Base-by-base conservation (phyloP, 257 asterid species). In the Solanum sejunctum region DNA sequence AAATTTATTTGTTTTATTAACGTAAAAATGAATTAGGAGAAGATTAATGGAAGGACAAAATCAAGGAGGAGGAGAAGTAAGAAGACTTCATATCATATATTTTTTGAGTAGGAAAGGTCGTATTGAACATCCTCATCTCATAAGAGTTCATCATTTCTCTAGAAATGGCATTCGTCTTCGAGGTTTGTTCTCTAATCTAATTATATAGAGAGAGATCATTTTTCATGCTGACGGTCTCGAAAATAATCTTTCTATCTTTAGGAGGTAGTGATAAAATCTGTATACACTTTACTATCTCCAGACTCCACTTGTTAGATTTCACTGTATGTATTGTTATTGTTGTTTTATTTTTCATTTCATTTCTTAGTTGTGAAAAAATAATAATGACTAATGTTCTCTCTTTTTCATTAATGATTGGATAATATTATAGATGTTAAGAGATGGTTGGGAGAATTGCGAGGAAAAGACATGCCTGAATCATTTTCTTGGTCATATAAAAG, bases 401-500 rank as follows among this genome's bases (percentile, higher is more conserved):
- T 55, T 28, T 7, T n/a, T 1, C 8, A 69, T 39, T 36, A 63
- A 26, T 66, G 45, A 83, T 66, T 64, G 55, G 32, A 69, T 63
- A 2, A 36, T 55, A n/a, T 28, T 36, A 4, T 85, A 96, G 99
- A 96, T 84, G 90, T 96, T 28, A 96, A 95, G 95, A 93, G 97
- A 90, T 95, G 98, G 99, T 81, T 96, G 84, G 91, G 91, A 17
- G 98, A 95, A 58, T 83, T 96, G 91, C 90, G 99, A 18, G 99
- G 99, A 41, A 92, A 89, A 66, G 97, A 94, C 73, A 91, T 95
- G 95, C 92, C 98, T 0, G 95, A 91, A 70, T 92, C 95, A 36
- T 96, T 91, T 86, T 90, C 97, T 86, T 96, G 99, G 99, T 95
- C 99, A 18, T 96, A 94, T 81, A 95, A 95, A 88, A 93, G 99